phyloP scores from a whole-genome alignment of 2,329 filamentous ascomycete genomes.

The Esteya vermicola region DNA sequence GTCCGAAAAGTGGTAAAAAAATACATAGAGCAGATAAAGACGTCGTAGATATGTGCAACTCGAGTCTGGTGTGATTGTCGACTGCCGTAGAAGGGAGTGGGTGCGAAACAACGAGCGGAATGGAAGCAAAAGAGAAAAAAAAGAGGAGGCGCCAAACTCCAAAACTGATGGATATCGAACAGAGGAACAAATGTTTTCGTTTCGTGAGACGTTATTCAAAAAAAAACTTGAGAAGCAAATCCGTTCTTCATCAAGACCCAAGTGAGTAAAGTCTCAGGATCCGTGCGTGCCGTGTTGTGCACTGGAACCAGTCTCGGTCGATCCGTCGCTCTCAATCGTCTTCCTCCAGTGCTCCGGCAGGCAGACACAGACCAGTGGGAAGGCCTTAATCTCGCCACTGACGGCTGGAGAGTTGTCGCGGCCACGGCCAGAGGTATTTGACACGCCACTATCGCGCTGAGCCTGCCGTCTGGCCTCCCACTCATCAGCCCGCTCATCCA shows the following conservation, averaged over 20 bases:
- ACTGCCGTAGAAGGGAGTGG: too few species aligned
- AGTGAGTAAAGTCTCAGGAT: conserved; percentile 10
- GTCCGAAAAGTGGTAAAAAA: background rate
- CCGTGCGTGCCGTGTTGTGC: conserved; percentile 17
- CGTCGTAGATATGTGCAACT: too few species aligned
- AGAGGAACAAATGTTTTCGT: conserved; percentile 10
- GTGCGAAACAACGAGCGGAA: background rate
- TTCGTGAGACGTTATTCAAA: conserved; percentile 19
- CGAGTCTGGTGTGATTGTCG: too few species aligned
- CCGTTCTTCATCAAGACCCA: conserved; percentile 11
- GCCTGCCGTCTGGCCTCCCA: conserved; percentile 65
- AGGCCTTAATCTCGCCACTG: conserved; percentile 85
- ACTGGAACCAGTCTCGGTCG: conserved; percentile 47
- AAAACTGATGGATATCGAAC: conserved; percentile 13
- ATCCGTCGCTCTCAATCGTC: conserved; percentile 82
- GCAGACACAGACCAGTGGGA: conserved; percentile 92
- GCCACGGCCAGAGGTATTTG: conserved; percentile 53
- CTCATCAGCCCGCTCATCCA: conserved; percentile 73
- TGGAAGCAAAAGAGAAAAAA: background rate
- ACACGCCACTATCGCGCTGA: conserved; percentile 88
- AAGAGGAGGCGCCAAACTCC: conserved; percentile 14
- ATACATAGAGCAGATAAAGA: background rate
- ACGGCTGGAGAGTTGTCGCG: conserved; percentile 48
- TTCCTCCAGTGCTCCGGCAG: conserved; percentile 92
- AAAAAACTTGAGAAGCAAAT: conserved; percentile 11